Percentiles rank a stretch among this genome's conserved stretches.
phyloP scores from a whole-genome alignment of 352 stramenopile genomes.

The Plasmopara muralis region DNA sequence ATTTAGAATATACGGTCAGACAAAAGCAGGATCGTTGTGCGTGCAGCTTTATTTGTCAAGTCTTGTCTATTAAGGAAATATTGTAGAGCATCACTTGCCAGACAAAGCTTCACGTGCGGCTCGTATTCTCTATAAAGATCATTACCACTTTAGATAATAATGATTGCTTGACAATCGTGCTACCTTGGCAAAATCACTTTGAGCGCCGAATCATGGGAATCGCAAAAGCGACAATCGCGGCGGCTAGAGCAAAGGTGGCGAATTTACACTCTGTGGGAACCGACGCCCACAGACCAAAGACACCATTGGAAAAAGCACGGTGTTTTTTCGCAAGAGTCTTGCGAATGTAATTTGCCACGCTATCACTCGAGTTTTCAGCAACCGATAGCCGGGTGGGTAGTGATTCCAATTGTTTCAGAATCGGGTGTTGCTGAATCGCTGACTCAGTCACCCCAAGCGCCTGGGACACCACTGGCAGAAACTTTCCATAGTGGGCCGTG shows the following conservation, averaged over 20 bases:
- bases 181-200: constrained; percentile 14
- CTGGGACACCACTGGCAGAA: constrained; percentile 88
- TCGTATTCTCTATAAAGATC: no score
- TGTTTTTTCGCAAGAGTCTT: constrained; percentile 25
- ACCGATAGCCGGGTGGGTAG: constrained; percentile 57
- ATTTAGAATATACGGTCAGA: constrained; percentile 10
- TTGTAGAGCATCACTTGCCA: no score
- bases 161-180: constrained; percentile 2
- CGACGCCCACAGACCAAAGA: constrained; percentile 11
- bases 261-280: constrained; percentile 23
- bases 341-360: constrained; percentile 55
- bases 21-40: constrained; percentile 6
- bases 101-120: no score
- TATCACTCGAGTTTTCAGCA: constrained; percentile 54
- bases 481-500: constrained; percentile 98
- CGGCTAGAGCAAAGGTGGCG: constrained; percentile 29
- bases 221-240: constrained; percentile 25
- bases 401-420: constrained; percentile 67
- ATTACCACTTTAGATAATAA: background rate
- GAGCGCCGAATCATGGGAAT: constrained; percentile 44
- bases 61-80: no score
- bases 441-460: constrained; percentile 73
- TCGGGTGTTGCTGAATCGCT: constrained; percentile 65
- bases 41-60: no score
- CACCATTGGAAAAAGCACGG: background rate